phyloP scores from a whole-genome alignment of 140 eudicot genomes.

The Anethum foeniculum region DNA sequence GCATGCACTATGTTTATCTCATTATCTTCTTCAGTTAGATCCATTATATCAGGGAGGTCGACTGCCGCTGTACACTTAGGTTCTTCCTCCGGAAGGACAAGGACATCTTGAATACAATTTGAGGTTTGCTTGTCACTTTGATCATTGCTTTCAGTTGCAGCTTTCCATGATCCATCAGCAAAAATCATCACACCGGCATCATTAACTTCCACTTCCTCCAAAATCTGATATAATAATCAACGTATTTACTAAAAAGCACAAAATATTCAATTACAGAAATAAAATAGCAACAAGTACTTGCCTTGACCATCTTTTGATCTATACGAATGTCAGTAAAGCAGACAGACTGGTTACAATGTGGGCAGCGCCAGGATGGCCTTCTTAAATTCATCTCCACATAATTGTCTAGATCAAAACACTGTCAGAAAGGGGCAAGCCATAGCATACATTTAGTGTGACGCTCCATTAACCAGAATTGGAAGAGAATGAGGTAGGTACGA shows the following conservation, averaged over 20 bases:
- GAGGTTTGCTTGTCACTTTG: conserved; percentile 26
- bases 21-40: conserved; percentile 58
- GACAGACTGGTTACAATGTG: conserved; percentile 72
- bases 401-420: conserved; percentile 85
- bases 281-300: conserved; percentile 27
- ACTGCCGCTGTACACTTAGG: conserved; percentile 12
- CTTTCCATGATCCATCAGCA: conserved; percentile 71
- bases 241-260: background rate
- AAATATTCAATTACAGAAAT: background rate
- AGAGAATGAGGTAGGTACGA: background rate
- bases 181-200: conserved; percentile 47
- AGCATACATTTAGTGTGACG: background rate
- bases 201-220: conserved; percentile 57
- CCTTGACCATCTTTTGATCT: conserved; percentile 76
- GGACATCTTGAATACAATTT: conserved; percentile 8
- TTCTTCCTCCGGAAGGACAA: conserved; percentile 23
- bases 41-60: conserved; percentile 33
- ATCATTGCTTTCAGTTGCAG: conserved; percentile 37
- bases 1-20: conserved; percentile 16
- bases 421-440: conserved; percentile 2
- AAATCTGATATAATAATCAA: conserved; percentile 29
- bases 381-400: conserved; percentile 63
- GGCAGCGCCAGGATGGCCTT: conserved; percentile 92
- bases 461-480: background rate
- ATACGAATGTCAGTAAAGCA: conserved; percentile 66